A percentile compares a stretch with the other conserved stretches of the same genome.
Evolutionary conservation across 208 protist species (phyloP).

Genomic region (Leishmania braziliensis): DNA sequence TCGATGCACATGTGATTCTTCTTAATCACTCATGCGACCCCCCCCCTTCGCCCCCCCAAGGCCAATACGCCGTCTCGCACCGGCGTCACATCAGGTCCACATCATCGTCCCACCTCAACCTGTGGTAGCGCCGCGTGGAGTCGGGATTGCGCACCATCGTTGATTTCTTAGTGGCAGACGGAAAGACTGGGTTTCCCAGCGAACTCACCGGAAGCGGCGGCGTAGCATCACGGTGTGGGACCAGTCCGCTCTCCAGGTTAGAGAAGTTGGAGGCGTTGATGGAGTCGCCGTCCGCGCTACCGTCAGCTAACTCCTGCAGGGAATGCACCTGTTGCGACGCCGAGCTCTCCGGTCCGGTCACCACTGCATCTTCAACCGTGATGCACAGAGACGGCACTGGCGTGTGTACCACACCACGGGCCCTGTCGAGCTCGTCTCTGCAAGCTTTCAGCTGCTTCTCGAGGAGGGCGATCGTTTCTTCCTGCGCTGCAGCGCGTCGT

Average conservation of each 20-base stretch:
- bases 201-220: neutral
- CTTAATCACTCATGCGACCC: no score
- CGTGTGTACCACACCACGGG: constrained; percentile 14
- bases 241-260: neutral
- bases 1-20: neutral
- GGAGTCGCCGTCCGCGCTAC: constrained; percentile 16
- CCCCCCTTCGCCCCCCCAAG: neutral
- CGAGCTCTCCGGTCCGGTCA: constrained; percentile 9
- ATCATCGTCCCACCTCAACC: constrained; percentile 31
- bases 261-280: constrained; percentile 27
- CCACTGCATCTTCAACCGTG: neutral
- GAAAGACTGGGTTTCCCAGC: neutral
- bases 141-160: constrained; percentile 36
- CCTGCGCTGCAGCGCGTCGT: constrained; percentile 22
- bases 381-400: constrained; percentile 11
- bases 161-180: constrained; percentile 14
- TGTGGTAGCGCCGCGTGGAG: constrained; percentile 30
- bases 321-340: constrained; percentile 16
- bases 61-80: neutral
- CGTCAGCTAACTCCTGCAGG: constrained; percentile 27
- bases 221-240: neutral
- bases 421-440: constrained; percentile 21
- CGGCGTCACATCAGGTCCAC: neutral
- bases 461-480: constrained; percentile 45
- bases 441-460: constrained; percentile 50